These are phyloP conservation scores for Brassica nigra DNA, from an alignment of 345 rosid genomes.

Conservation along the genomic window DNA sequence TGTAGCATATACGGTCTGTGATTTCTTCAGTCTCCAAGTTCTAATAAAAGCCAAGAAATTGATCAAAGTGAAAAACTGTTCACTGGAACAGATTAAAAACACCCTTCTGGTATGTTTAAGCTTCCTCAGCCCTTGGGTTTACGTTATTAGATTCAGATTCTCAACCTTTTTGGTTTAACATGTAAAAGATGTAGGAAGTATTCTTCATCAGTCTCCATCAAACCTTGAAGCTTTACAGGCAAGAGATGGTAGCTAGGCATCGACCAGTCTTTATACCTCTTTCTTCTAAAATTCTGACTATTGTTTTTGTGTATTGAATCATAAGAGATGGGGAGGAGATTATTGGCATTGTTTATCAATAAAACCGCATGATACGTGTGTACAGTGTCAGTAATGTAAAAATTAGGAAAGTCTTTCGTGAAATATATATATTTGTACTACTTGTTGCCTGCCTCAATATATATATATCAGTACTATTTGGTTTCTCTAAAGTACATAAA, in stretches of 20 bases:
- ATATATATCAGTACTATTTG: neutral
- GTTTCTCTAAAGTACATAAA: neutral
- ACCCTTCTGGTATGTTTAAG: neutral
- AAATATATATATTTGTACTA: no score
- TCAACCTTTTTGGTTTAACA: neutral
- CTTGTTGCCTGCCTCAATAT: neutral
- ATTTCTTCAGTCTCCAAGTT: neutral
- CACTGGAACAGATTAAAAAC: neutral
- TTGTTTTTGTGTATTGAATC: neutral
- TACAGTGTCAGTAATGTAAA: slow-evolving; percentile 9
- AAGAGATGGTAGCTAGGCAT: neutral
- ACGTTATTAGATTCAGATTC: neutral
- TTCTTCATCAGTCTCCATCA: neutral
- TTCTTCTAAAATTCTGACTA: neutral
- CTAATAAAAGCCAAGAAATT: slow-evolving; percentile 64
- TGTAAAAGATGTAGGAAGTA: neutral
- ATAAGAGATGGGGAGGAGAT: neutral
- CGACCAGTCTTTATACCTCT: neutral
- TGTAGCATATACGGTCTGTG: neutral
- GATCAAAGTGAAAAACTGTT: slow-evolving; percentile 83
- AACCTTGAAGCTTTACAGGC: no score
- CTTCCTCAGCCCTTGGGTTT: neutral
- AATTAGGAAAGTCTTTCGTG: no score
- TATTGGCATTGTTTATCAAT: neutral
- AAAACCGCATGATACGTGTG: slow-evolving; percentile 10